These are phyloP conservation scores for Irpex sp. DNA, from an alignment of 1,284 basidiomycete species.

Conservation along the genomic window DNA sequence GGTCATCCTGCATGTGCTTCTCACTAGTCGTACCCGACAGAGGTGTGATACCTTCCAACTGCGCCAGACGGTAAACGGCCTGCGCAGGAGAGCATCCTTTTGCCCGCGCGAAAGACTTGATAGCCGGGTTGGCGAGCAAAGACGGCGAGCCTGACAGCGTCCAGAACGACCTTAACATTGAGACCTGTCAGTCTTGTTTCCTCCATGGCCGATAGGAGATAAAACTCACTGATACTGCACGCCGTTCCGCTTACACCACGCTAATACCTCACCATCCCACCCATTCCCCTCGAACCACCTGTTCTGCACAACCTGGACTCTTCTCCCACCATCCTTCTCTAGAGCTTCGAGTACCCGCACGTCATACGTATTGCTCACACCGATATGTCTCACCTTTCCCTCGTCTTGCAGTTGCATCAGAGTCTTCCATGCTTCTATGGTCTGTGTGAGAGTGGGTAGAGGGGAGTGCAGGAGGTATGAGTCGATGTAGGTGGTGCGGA, in stretches of 20 bases:
- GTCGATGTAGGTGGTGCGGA: conserved; percentile 70
- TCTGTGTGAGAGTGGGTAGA: conserved; percentile 52
- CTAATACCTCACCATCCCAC: conserved; percentile 65
- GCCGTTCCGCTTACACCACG: conserved; percentile 50
- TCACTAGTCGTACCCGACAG: conserved; percentile 66
- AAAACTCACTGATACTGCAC: conserved; percentile 70
- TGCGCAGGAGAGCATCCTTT: conserved; percentile 59
- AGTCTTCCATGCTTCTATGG: conserved; percentile 62
- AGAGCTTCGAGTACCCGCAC: conserved; percentile 50
- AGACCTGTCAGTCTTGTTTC: too few relatives aligned
- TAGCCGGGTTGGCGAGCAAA: conserved; percentile 47
- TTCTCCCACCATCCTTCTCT: conserved; percentile 41
- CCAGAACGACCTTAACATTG: conserved; percentile 85
- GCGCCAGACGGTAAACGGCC: conserved; percentile 63
- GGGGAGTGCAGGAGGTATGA: conserved; percentile 78
- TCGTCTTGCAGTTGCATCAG: conserved; percentile 59
- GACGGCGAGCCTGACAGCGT: conserved; percentile 74
- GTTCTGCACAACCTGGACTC: conserved; percentile 75
- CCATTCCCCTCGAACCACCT: conserved; percentile 78
- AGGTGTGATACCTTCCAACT: conserved; percentile 57
- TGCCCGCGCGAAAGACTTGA: conserved; percentile 43
- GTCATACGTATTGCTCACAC: conserved; percentile 78
- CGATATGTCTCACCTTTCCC: conserved; percentile 62
- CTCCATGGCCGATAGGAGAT: too few relatives aligned
- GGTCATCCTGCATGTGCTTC: conserved; percentile 52